phyloP scores from a whole-genome alignment of 805 yeast genomes.

The Wickerhamiella bombiphila region DNA sequence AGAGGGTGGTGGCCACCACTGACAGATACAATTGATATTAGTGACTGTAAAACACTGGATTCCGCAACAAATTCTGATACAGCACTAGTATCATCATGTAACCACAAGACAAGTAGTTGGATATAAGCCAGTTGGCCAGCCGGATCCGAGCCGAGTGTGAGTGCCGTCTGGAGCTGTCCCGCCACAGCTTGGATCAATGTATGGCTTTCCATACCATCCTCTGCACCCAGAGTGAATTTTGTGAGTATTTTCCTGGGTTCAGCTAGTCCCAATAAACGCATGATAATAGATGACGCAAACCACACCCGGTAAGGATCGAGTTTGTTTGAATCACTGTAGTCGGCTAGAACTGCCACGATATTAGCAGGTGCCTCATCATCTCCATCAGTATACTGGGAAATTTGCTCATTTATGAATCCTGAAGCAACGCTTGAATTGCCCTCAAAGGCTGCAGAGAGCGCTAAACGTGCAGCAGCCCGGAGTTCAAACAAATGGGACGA shows the following conservation, averaged over 20 bases:
- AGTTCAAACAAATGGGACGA: slow-evolving; percentile 78
- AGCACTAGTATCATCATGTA: slow-evolving; percentile 62
- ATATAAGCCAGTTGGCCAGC: slow-evolving; percentile 66
- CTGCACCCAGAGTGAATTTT: slow-evolving; percentile 39
- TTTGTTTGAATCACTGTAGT: slow-evolving; percentile 55
- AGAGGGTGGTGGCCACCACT: slow-evolving; percentile 37
- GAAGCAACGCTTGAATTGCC: slow-evolving; percentile 47
- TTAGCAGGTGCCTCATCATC: slow-evolving; percentile 29
- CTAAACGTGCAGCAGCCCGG: slow-evolving; percentile 53
- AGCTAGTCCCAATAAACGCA: slow-evolving; percentile 38
- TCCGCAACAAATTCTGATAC: slow-evolving; percentile 64
- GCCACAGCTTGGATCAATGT: slow-evolving; percentile 61
- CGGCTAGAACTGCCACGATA: slow-evolving; percentile 54
- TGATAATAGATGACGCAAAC: slow-evolving; percentile 60
- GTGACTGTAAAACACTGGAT: slow-evolving; percentile 45
- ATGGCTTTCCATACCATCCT: slow-evolving; percentile 50
- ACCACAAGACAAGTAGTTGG: slow-evolving; percentile 59
- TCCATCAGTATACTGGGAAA: slow-evolving; percentile 28
- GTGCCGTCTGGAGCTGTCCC: slow-evolving; percentile 52
- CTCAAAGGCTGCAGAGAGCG: slow-evolving; percentile 53
- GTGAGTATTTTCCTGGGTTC: slow-evolving; percentile 22
- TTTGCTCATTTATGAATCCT: slow-evolving; percentile 55
- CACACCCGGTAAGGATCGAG: slow-evolving; percentile 78
- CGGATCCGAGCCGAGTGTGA: slow-evolving; percentile 45
- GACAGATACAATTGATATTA: slow-evolving; percentile 50